Base-by-base conservation (phyloP, 768 basidiomycete genomes). In the Suillus cothurnatus region DNA sequence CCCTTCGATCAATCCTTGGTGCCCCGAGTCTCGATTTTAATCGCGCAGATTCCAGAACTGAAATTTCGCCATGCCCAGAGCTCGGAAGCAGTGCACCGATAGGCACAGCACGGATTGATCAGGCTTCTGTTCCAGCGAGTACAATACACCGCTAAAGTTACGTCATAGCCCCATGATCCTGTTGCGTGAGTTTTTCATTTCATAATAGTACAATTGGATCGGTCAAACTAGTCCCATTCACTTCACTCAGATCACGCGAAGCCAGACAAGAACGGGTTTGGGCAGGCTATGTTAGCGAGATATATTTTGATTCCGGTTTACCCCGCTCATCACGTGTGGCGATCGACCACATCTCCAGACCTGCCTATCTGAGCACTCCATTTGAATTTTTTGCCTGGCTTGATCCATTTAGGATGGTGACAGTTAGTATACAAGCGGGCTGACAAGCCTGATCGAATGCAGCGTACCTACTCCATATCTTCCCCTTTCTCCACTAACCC, bases 281-380 rank as follows among this genome's bases (percentile, higher is more conserved):
- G 12, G 5, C n/a, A 11, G 45, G n/a, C 26, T 28, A 17, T 12
- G 39, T 41, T 34, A 9, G 8, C 34, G 49, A 17, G 15, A 28
- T 50, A 26, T 50, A 28, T 52, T 52, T 53, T 58, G 36, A 43
- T 50, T 28, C 71, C 73, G 70, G 59, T 58, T 56, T 64, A 15
- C 28, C 36, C 73, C 72, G 71, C 11, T 43, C 61, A 38, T 71
- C 75, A 76, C 69, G 69, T 76, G 75, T 61, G 3, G 36, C 39
- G 9, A 73, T 72, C 69, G 52, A 41, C 23, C 39, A 26, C 57
- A 63, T 53, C 43, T 8, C 28, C n/a, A 15, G 9, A 62, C 43
- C 61, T 76, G 64, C 75, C 72, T 19, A 70, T 76, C 70, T 32
- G 64, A 52, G 76, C 17, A 21, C 11, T 61, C 0, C 8, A 41